phyloP scores from a whole-genome alignment of 257 asterid species.

The Solanum pimpinellifolium region DNA sequence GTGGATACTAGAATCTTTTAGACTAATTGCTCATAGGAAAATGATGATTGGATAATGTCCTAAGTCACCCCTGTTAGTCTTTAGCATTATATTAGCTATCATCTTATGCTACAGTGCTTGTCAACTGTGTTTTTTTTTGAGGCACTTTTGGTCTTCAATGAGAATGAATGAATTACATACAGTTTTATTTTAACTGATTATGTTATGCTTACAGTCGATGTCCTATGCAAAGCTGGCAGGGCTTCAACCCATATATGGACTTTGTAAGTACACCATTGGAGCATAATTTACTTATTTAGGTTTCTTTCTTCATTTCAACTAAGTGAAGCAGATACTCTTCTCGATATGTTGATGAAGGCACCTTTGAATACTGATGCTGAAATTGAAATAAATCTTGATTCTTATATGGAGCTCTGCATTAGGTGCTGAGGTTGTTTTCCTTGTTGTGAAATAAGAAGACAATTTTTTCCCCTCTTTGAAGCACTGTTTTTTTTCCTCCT shows the following conservation, averaged over 20 bases:
- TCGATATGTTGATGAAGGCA: background rate
- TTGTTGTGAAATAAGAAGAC: background rate
- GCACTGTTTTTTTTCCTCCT: background rate
- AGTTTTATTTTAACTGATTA: background rate
- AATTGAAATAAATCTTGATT: background rate
- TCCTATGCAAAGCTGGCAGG: conserved; percentile 99
- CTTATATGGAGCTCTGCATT: background rate
- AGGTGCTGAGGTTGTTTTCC: background rate
- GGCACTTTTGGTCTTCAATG: background rate
- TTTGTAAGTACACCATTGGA: conserved; percentile 53
- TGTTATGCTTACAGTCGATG: conserved; percentile 65
- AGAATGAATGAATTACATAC: background rate
- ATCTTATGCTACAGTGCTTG: background rate
- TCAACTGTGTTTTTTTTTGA: background rate
- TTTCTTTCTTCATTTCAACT: background rate
- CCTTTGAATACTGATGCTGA: background rate
- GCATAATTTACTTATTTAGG: background rate
- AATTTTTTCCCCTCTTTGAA: background rate
- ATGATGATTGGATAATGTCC: background rate
- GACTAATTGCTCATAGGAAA: background rate
- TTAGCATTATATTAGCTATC: background rate
- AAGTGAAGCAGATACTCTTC: background rate
- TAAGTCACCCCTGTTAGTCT: background rate
- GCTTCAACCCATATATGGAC: conserved; percentile 94
- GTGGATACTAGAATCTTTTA: background rate